Evolutionary conservation across 352 stramenopile genomes (phyloP).

Genomic region (Phytophthora megakarya): DNA sequence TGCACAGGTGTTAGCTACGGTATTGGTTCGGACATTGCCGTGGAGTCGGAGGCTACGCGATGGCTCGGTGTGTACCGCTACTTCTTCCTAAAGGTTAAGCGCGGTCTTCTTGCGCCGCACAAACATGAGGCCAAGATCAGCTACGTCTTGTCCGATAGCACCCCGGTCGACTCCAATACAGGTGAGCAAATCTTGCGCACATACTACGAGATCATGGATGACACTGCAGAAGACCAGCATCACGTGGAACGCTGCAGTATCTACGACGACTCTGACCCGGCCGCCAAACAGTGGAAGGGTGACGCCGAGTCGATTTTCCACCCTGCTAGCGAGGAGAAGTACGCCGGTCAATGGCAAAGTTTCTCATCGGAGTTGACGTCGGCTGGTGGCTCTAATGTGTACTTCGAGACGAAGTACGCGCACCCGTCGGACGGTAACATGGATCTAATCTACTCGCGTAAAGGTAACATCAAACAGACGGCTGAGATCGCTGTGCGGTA

Average conservation of each 20-base stretch:
- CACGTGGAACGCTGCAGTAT: constrained; percentile 78
- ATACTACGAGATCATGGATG: constrained; percentile 73
- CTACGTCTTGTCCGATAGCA: constrained; percentile 72
- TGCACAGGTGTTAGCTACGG: constrained; percentile 80
- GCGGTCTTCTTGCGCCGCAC: constrained; percentile 53
- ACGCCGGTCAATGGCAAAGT: constrained; percentile 53
- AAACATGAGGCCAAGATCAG: constrained; percentile 65
- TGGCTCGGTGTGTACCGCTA: constrained; percentile 80
- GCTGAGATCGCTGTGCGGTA: constrained; percentile 61
- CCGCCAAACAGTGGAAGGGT: constrained; percentile 61
- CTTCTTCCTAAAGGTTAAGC: constrained; percentile 75
- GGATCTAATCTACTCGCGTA: constrained; percentile 74
- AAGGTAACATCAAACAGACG: constrained; percentile 51
- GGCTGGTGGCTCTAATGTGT: constrained; percentile 74
- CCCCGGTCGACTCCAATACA: constrained; percentile 43
- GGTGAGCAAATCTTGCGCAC: constrained; percentile 66
- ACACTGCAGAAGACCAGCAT: constrained; percentile 66
- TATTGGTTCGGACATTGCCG: constrained; percentile 74
- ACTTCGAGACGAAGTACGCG: constrained; percentile 81
- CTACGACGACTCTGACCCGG: constrained; percentile 59
- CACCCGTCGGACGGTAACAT: constrained; percentile 83
- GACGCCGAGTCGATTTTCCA: constrained; percentile 64
- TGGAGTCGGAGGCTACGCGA: constrained; percentile 72
- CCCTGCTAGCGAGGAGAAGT: constrained; percentile 66
- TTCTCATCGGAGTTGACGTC: constrained; percentile 59